These are phyloP conservation scores for Podila verticillata DNA, from an alignment of 192 early-diverging fungal species.

Conservation along the genomic window DNA sequence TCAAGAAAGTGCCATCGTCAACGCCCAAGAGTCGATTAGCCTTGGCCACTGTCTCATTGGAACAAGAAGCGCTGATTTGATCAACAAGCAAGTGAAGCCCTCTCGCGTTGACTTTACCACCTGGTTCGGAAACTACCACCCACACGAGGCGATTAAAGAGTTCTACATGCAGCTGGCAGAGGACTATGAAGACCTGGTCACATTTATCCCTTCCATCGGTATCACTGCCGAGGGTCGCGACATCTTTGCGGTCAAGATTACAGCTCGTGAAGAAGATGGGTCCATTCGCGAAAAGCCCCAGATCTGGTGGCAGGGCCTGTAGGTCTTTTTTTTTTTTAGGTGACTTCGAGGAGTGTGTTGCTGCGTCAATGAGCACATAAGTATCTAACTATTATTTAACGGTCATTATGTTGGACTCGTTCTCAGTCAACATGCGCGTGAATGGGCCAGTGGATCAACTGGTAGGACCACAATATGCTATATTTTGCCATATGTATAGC, in stretches of 20 bases:
- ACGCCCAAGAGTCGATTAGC: no score
- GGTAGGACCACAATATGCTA: conserved; percentile 6
- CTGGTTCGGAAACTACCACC: conserved; percentile 63
- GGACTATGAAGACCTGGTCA: conserved; percentile 58
- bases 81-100: neutral
- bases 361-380: no score
- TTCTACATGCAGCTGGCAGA: conserved; percentile 59
- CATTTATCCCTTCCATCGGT: conserved; percentile 66
- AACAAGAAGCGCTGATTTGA: no score
- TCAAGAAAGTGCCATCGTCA: no score
- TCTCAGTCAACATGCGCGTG: conserved; percentile 61
- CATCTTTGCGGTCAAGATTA: conserved; percentile 66
- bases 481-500: no score
- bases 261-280: conserved; percentile 47
- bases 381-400: no score
- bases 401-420: no score
- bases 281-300: conserved; percentile 38
- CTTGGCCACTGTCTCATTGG: no score
- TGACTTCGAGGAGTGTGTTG: no score
- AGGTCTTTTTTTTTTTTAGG: neutral
- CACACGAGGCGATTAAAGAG: conserved; percentile 54
- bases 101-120: conserved; percentile 32
- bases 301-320: conserved; percentile 53
- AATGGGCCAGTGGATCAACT: conserved; percentile 62
- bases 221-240: conserved; percentile 62